Evolutionary conservation across 331 rosid species (phyloP).

Genomic region (Acacia pycnantha): DNA sequence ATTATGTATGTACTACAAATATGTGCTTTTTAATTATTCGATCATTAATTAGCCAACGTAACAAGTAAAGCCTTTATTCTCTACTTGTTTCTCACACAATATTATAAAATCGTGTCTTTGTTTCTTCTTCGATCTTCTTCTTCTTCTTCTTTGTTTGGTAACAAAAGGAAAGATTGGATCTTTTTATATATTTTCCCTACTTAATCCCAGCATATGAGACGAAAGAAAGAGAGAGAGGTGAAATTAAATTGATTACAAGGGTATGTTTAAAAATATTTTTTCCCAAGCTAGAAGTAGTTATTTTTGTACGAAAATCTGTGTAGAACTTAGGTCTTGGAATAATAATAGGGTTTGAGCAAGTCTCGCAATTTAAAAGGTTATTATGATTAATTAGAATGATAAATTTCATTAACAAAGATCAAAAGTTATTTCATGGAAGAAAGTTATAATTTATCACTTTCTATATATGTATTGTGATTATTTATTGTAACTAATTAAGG

Average conservation of each 20-base stretch:
- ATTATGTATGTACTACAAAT: neutral
- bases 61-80: neutral
- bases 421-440: neutral
- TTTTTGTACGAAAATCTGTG: too few relatives aligned
- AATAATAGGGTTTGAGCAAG: too few relatives aligned
- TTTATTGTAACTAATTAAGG: neutral
- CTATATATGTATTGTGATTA: neutral
- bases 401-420: neutral
- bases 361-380: too few relatives aligned
- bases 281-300: too few relatives aligned
- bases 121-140: too few relatives aligned
- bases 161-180: neutral
- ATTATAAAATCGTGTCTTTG: neutral
- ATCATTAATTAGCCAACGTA: constrained; percentile 15
- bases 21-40: neutral
- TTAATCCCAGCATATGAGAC: neutral
- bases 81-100: neutral
- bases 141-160: neutral
- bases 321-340: too few relatives aligned
- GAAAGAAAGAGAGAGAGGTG: neutral
- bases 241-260: neutral
- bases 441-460: neutral
- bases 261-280: too few relatives aligned
- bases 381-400: neutral
- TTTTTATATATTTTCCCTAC: neutral